Percentiles rank a stretch among this genome's conserved stretches.
Evolutionary conservation across 495 filamentous ascomycete species (phyloP).

Genomic region (Xylaria cubensis): DNA sequence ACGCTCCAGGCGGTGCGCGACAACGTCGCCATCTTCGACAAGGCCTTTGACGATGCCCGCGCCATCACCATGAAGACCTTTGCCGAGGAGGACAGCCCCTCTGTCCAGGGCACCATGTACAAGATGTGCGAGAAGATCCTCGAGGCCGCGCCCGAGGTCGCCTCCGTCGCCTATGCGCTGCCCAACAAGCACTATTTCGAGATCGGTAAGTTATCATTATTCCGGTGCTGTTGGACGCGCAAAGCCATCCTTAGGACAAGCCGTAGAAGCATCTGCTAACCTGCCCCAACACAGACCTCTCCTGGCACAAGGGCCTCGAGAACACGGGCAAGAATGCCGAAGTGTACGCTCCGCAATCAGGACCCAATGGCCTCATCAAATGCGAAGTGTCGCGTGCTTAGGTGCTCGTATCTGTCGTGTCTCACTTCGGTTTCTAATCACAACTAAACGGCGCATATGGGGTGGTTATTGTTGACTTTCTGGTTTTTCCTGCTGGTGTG

Average conservation of each 20-base stretch:
- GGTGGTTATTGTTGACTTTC: conserved; percentile 16
- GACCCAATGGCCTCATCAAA: conserved; percentile 95
- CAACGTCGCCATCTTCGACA: conserved; percentile 71
- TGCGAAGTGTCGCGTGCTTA: conserved; percentile 80
- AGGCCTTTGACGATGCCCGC: conserved; percentile 76
- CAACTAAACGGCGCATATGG: conserved; percentile 27
- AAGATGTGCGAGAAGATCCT: conserved; percentile 95
- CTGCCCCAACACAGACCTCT: conserved; percentile 67
- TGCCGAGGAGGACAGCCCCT: conserved; percentile 88
- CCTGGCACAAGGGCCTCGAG: conserved; percentile 96
- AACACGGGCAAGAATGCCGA: conserved; percentile 97
- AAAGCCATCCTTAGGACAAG: neutral
- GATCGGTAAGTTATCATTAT: conserved; percentile 70
- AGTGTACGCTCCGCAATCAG: conserved; percentile 91
- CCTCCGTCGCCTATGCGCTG: conserved; percentile 79
- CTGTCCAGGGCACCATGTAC: conserved; percentile 97
- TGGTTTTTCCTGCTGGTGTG: conserved; percentile 18
- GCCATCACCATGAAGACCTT: conserved; percentile 89
- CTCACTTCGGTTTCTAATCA: conserved; percentile 50
- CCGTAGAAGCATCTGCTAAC: conserved; percentile 10
- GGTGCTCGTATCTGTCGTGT: conserved; percentile 32
- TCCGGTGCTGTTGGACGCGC: neutral
- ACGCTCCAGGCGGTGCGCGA: conserved; percentile 71
- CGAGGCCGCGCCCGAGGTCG: conserved; percentile 71
- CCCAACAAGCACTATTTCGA: conserved; percentile 99